Evolutionary conservation across 768 basidiomycete species (phyloP).

Genomic region (Mycena rosella): DNA sequence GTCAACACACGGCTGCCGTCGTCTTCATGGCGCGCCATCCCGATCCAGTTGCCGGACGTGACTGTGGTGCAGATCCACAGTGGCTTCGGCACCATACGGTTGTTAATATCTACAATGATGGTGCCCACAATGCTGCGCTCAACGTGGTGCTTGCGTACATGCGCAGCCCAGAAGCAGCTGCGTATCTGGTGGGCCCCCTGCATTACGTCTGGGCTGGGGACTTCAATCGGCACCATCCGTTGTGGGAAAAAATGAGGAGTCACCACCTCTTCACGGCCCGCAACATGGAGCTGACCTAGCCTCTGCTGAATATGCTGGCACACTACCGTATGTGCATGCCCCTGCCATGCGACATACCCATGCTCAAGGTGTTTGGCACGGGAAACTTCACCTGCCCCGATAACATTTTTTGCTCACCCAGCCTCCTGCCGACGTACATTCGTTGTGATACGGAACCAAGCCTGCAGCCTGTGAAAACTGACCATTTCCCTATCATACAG

Average conservation of each 20-base stretch:
- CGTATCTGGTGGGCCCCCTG: too few species aligned
- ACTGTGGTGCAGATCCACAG: conserved; percentile 41
- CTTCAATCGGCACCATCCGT: background rate
- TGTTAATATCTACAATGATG: too few species aligned
- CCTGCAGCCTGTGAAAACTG: too few species aligned
- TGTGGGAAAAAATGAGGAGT: conserved; percentile 17
- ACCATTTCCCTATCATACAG: conserved; percentile 49
- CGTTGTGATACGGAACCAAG: conserved; percentile 42
- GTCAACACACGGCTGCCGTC: conserved; percentile 11
- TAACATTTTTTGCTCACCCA: conserved; percentile 54
- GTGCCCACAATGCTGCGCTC: background rate
- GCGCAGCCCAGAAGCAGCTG: background rate
- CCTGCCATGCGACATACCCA: too few species aligned
- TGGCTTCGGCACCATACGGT: conserved; percentile 26
- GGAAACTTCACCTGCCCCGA: conserved; percentile 45
- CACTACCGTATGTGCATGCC: too few species aligned
- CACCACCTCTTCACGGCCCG: conserved; percentile 50
- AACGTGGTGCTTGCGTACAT: background rate
- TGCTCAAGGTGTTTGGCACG: too few species aligned
- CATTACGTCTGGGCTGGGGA: too few species aligned
- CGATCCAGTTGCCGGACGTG: conserved; percentile 25
- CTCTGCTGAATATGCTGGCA: too few species aligned
- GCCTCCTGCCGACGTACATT: conserved; percentile 36
- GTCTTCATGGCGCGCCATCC: background rate
- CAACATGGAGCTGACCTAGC: conserved; percentile 38